Percentiles rank a stretch among this genome's conserved stretches.
Evolutionary conservation across 805 yeast species (phyloP).

Genomic region (Ogataea populi-albae): DNA sequence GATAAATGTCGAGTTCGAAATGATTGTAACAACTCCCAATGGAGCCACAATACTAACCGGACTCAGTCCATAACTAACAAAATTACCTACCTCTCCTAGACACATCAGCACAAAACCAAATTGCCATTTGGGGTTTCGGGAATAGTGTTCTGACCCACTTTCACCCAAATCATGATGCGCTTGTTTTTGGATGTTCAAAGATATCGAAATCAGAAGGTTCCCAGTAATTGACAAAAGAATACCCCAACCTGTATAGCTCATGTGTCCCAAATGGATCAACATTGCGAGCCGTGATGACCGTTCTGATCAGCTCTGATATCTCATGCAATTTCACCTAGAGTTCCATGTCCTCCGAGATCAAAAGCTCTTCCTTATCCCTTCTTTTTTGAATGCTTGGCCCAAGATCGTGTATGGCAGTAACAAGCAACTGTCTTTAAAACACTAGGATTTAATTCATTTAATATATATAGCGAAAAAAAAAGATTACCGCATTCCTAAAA

Average conservation of each 20-base stretch:
- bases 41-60: slow-evolving; percentile 49
- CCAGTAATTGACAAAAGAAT: slow-evolving; percentile 27
- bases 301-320: no score
- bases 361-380: no score
- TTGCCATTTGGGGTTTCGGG: slow-evolving; percentile 35
- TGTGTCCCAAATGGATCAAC: no score
- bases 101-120: slow-evolving; percentile 41
- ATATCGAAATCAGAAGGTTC: slow-evolving; percentile 27
- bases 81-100: slow-evolving; percentile 45
- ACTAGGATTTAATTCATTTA: no score
- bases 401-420: no score
- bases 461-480: no score
- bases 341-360: no score
- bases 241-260: slow-evolving; percentile 20
- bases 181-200: slow-evolving; percentile 29
- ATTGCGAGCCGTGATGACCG: no score
- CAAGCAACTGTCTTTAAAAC: no score
- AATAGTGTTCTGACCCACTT: slow-evolving; percentile 11
- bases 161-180: slow-evolving; percentile 21
- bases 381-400: no score
- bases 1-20: slow-evolving; percentile 42
- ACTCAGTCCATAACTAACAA: slow-evolving; percentile 47
- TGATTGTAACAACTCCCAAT: slow-evolving; percentile 46
- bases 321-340: no score
- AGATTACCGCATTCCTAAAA: no score